Evolutionary conservation across 108 stramenopile species (phyloP), one percentile per base, ranked within the genome.

Genomic region (Cyclostephanos invisitatus): DNA sequence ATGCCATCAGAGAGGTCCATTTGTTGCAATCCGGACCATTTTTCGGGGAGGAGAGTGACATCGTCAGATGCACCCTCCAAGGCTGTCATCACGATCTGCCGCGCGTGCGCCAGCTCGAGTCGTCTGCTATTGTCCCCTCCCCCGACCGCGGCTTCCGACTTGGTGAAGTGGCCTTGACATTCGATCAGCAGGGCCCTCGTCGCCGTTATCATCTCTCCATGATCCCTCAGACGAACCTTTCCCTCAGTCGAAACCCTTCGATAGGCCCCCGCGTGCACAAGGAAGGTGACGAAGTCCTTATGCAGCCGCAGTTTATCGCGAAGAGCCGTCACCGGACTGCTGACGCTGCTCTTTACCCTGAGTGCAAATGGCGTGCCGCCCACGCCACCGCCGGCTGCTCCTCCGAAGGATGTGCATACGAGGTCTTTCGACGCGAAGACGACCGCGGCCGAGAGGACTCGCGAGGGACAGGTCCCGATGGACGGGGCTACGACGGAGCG

Each of bases 121-220:
- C 22, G 24, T 46, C 62, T 27, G 22, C 18, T 32, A n/a, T 46
- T 12, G 37, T 78, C 69, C 4, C 36, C 32, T 14, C 57, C 64
- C 1, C 10, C 25, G 7, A 49, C 60, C 2, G 67, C 7, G 35
- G 51, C 35, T 67, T 62, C 74, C 6, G 54, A 42, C 9, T 68
- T 75, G 17, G 56, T 5, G 11, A 75, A 51, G 18, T 64, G 46
- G 8, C 25, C 40, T 32, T 77, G 64, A 49, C 67, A 75, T 21
- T 54, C 64, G 57, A 40, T 54, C 50, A 82, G 50, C 28, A 65
- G 25, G 17, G 68, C 51, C 44, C 62, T 47, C 3, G 74, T 40
- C 22, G 81, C 70, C 4, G 38, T 54, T 11, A 82, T 71, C 64
- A 76, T 53, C 37, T 82, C 81, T 46, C 75, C 81, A 18, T 82